Conservation (phyloP, 139 green algal species). For the Chlamydomonas eustigma region DNA sequence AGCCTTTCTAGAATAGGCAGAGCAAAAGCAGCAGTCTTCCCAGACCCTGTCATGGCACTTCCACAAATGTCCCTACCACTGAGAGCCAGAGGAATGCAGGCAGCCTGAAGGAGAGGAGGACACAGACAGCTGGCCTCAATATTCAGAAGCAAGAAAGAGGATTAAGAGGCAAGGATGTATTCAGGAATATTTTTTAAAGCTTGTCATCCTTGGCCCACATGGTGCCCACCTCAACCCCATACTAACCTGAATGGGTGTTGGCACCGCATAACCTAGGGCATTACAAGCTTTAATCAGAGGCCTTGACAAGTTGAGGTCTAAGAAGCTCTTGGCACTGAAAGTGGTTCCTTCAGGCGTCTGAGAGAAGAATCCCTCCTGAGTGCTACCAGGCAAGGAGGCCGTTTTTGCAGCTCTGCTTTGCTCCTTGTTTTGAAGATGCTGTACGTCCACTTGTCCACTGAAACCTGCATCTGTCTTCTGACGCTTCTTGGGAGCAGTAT, state of each 20-base stretch:
- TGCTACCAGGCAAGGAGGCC: neutral
- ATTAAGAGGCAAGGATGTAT: neutral
- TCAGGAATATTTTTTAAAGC: neutral
- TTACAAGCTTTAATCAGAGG: constrained; percentile 80
- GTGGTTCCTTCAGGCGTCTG: constrained; percentile 49
- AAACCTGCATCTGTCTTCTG: neutral
- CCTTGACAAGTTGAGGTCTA: constrained; percentile 84
- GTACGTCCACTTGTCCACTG: constrained; percentile 19
- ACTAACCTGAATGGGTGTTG: constrained; percentile 91
- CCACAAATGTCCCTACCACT: constrained; percentile 92
- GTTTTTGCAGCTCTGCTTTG: neutral
- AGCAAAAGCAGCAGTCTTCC: constrained; percentile 96
- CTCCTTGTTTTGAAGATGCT: constrained; percentile 3
- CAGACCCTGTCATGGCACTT: constrained; percentile 90
- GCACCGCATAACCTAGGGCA: constrained; percentile 82
- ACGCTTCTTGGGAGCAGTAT: constrained; percentile 2
- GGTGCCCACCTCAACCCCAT: neutral
- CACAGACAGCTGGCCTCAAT: neutral
- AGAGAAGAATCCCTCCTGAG: constrained; percentile 49
- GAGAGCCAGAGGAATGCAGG: constrained; percentile 89
- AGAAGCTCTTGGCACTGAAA: constrained; percentile 73
- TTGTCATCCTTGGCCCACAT: neutral
- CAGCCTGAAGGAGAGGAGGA: constrained; percentile 57
- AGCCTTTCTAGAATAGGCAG: constrained; percentile 92
- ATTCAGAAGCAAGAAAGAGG: neutral